Evolutionary conservation across 1,284 basidiomycete genomes (phyloP).

Genomic region (Coniferiporia sulphurascens): DNA sequence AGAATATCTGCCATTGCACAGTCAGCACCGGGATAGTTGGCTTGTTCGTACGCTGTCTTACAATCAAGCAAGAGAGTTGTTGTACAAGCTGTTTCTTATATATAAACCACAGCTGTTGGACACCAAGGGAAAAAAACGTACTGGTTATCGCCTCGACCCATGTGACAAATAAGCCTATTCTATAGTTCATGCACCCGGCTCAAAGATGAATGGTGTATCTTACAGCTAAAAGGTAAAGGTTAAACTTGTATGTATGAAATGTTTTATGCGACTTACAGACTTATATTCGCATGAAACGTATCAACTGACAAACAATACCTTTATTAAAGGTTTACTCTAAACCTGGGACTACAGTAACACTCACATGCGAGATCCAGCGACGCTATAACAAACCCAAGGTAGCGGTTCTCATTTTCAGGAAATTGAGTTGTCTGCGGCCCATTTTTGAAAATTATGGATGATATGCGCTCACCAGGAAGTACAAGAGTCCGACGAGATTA

Average conservation of each 20-base stretch:
- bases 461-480: background rate
- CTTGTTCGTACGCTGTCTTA: too few relatives aligned
- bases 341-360: background rate
- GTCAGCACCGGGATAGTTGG: background rate
- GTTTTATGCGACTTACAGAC: too few relatives aligned
- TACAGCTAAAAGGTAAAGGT: background rate
- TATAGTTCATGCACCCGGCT: background rate
- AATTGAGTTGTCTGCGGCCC: too few relatives aligned
- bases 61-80: background rate
- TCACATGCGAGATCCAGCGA: background rate
- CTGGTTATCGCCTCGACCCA: background rate
- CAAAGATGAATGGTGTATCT: background rate
- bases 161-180: background rate
- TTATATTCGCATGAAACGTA: too few relatives aligned
- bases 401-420: too few relatives aligned
- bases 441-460: background rate
- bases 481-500: too few relatives aligned
- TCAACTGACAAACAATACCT: background rate
- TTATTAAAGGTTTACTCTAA: background rate
- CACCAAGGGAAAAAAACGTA: too few relatives aligned
- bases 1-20: background rate
- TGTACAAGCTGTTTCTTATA: background rate
- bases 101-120: background rate
- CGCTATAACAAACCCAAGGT: background rate
- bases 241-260: background rate